Percentiles rank a stretch among this genome's conserved stretches.
These are phyloP conservation scores for Xylaria castorea DNA, from an alignment of 495 filamentous ascomycete genomes.

Conservation along the genomic window DNA sequence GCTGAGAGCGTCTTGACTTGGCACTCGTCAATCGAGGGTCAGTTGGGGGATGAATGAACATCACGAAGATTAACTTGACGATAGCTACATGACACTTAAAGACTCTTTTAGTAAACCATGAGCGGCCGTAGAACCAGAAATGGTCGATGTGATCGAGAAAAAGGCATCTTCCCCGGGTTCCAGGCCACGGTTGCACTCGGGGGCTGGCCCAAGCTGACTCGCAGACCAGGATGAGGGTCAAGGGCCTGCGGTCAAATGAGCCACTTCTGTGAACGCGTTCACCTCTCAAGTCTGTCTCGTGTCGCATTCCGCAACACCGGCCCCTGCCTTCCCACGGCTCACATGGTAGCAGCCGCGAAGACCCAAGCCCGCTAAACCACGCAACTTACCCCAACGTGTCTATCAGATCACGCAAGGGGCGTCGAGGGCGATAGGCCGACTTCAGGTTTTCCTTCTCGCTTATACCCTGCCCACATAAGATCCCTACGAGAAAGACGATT, in stretches of 20 bases:
- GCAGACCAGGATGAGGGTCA: background rate
- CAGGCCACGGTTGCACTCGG: background rate
- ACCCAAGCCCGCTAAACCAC: slow-evolving; percentile 4
- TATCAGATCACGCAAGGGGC: background rate
- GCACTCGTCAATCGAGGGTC: slow-evolving; percentile 4
- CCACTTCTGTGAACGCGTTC: slow-evolving; percentile 19
- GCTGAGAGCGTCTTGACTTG: background rate
- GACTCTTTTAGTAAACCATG: background rate
- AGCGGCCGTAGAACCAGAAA: background rate
- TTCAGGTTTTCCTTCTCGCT: background rate
- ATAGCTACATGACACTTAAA: slow-evolving; percentile 4
- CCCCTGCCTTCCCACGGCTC: slow-evolving; percentile 18
- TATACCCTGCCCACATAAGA: slow-evolving; percentile 11
- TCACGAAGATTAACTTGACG: background rate
- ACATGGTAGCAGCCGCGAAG: slow-evolving; percentile 4
- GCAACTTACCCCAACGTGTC: background rate
- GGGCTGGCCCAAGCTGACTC: background rate
- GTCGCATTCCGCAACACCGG: slow-evolving; percentile 21
- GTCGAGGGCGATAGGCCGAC: background rate
- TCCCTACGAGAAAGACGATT: background rate
- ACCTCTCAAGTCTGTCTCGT: slow-evolving; percentile 15
- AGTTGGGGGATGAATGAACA: background rate
- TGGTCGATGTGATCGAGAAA: background rate
- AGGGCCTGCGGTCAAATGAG: slow-evolving; percentile 20
- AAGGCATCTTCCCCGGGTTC: slow-evolving; percentile 13